A percentile compares a stretch with the other conserved stretches of the same genome.
These are phyloP conservation scores for Rubia peregrina DNA, from an alignment of 305 asterid species.

Conservation along the genomic window DNA sequence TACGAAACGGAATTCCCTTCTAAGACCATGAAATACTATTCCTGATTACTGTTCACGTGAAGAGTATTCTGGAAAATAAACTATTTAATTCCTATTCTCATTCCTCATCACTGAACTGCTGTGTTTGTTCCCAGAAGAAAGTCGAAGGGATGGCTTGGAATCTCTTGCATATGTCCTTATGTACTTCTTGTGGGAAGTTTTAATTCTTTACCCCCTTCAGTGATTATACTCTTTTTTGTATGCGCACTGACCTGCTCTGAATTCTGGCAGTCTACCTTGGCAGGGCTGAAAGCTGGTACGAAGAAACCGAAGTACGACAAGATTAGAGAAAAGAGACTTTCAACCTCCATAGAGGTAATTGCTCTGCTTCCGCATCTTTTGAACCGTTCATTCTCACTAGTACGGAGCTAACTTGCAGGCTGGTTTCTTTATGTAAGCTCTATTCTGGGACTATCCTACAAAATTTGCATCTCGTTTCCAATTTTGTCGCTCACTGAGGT, in stretches of 20 bases:
- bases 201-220: constrained; percentile 11
- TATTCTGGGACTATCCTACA: constrained; percentile 67
- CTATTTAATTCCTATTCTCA: too few species aligned
- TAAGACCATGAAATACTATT: too few species aligned
- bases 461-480: constrained; percentile 84
- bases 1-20: too few species aligned
- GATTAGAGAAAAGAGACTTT: constrained; percentile 74
- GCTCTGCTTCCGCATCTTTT: constrained; percentile 3
- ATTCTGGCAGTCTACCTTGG: constrained; percentile 31
- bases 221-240: constrained; percentile 13
- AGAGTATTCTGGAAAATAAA: too few species aligned
- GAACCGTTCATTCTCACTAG: neutral
- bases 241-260: constrained; percentile 25
- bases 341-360: constrained; percentile 77
- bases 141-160: constrained; percentile 92
- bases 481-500: constrained; percentile 78
- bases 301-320: constrained; percentile 86
- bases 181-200: constrained; percentile 86
- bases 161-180: constrained; percentile 87
- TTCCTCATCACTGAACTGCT: neutral
- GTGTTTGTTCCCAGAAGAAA: constrained; percentile 54
- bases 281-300: constrained; percentile 55
- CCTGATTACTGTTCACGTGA: too few species aligned
- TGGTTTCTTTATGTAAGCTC: constrained; percentile 29
- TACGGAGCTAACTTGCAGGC: constrained; percentile 20